Base-by-base conservation (phyloP, 192 early-diverging fungal species). In the Entomortierella chlamydospora region DNA sequence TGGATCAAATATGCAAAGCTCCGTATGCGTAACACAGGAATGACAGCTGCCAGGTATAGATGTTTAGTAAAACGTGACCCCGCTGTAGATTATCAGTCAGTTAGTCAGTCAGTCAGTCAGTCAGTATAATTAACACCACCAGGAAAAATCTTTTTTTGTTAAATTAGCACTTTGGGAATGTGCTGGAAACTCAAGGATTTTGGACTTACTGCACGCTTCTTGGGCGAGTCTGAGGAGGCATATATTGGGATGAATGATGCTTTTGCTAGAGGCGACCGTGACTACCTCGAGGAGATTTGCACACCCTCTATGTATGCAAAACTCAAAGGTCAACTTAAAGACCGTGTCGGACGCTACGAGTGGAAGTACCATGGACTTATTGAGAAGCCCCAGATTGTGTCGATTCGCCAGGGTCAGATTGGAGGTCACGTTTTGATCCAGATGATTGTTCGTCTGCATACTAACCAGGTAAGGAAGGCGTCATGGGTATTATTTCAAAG, bases 221-320 rank as follows among this genome's bases (percentile, higher is more conserved):
- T 87, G 51, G 57, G 61, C 11, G 71, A 86, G 49, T 90, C 90
- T 0, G 90, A 92, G 61, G 84, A 83, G 28, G 83, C 88, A 23
- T 90, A 90, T 68, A 84, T 84, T 33, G 70, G 77, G 56, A 91
- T 92, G 91, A 92, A 92, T 59, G 88, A 90, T 62, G 88, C 89
- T 2, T 92, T 87, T 74, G 90, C 91, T 39, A 85, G 84, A 69
- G 91, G 91, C 50, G 89, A 91, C 70, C 72, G 85, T 28, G 65
- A 69, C 29, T 73, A 84, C 12, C 71, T 92, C 12, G 84, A 87
- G 57, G 81, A 82, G 51, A 85, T 92, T 2, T 91, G 90, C 59
- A 77, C 85, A 42, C 85, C 88, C 23, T 84, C 83, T 42, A 87
- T 92, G 89, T 84, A 83, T 30, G 82, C 85, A 12, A 92, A 77